Evolutionary conservation across 768 basidiomycete species (phyloP).

Genomic region (Kwoniella mangroviensis): DNA sequence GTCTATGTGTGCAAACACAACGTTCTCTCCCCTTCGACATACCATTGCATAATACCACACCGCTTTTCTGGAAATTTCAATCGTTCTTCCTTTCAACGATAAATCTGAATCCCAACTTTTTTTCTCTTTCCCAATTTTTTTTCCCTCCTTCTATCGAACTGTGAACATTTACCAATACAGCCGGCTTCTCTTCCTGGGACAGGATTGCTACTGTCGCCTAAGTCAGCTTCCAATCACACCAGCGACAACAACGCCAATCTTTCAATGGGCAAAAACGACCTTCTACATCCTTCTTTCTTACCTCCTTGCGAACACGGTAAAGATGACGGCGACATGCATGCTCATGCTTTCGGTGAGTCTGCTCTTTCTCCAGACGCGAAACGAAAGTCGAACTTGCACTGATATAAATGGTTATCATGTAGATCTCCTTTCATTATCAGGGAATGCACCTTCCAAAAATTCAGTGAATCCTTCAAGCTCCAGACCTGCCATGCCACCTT

Average conservation of each 20-base stretch:
- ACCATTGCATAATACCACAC: conserved; percentile 5
- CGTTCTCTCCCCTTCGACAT: background rate
- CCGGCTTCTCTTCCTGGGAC: conserved; percentile 23
- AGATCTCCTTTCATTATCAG: conserved; percentile 49
- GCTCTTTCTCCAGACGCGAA: background rate
- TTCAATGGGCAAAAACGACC: conserved; percentile 32
- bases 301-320: conserved; percentile 47
- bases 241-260: background rate
- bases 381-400: background rate
- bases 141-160: background rate
- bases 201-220: conserved; percentile 16
- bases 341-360: conserved; percentile 51
- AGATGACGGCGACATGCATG: conserved; percentile 42
- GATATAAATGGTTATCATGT: background rate
- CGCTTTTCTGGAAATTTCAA: conserved; percentile 22
- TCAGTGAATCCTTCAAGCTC: conserved; percentile 3
- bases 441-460: conserved; percentile 5
- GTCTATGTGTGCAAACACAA: background rate
- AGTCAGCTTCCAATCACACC: conserved; percentile 1
- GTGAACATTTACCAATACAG: conserved; percentile 1
- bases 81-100: conserved; percentile 7
- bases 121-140: background rate
- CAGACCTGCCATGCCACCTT: conserved; percentile 17
- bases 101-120: conserved; percentile 1
- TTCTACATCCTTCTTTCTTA: conserved; percentile 45